Conservation (phyloP, 169 alveolate species). For the Plasmodium knowlesi region DNA sequence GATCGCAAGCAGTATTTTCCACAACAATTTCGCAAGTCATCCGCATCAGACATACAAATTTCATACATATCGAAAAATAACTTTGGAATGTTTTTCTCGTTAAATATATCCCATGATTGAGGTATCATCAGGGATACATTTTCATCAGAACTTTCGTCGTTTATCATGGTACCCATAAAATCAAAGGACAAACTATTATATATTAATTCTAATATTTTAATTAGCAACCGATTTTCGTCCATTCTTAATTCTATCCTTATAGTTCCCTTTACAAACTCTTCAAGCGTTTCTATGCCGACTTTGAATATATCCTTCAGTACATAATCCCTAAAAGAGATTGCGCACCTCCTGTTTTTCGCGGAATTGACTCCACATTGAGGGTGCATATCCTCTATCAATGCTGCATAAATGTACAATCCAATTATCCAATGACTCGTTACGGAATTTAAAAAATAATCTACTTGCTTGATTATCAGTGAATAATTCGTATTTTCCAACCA, state of each 20-base stretch:
- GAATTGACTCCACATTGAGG: slow-evolving; percentile 88
- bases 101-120: slow-evolving; percentile 91
- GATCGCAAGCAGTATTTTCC: slow-evolving; percentile 89
- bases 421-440: slow-evolving; percentile 94
- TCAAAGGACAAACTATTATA: slow-evolving; percentile 92
- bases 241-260: slow-evolving; percentile 64
- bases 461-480: slow-evolving; percentile 83
- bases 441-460: slow-evolving; percentile 89
- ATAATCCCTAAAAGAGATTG: slow-evolving; percentile 93
- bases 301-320: slow-evolving; percentile 90
- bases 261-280: slow-evolving; percentile 73
- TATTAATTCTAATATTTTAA: slow-evolving; percentile 92
- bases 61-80: slow-evolving; percentile 87
- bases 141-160: slow-evolving; percentile 95
- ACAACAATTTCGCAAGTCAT: slow-evolving; percentile 80
- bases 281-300: slow-evolving; percentile 83
- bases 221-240: slow-evolving; percentile 76
- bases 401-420: slow-evolving; percentile 92
- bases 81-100: slow-evolving; percentile 90
- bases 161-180: slow-evolving; percentile 93
- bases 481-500: slow-evolving; percentile 91
- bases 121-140: slow-evolving; percentile 95
- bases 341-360: slow-evolving; percentile 92
- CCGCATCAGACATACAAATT: slow-evolving; percentile 73
- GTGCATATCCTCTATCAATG: slow-evolving; percentile 90